A percentile compares a stretch with the other conserved stretches of the same genome.
Evolutionary conservation across 169 alveolate species (phyloP).

Genomic region (Cryptosporidium tyzzeri): DNA sequence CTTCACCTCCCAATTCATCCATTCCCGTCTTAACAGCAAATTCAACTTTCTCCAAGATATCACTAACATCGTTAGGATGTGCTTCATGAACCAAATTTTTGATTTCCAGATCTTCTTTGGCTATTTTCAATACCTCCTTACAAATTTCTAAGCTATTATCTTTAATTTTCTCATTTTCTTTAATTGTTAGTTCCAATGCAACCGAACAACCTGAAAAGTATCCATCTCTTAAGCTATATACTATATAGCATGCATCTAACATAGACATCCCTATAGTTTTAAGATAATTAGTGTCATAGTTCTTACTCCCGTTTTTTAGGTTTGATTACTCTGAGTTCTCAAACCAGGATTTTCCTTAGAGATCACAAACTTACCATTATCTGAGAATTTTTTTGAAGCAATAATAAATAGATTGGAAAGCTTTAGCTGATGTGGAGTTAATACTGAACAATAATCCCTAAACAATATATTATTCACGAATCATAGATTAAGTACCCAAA

Average conservation of each 20-base stretch:
- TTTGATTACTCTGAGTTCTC: neutral
- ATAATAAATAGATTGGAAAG: slow-evolving; percentile 53
- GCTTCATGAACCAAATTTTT: slow-evolving; percentile 51
- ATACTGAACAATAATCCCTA: slow-evolving; percentile 67
- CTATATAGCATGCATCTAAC: slow-evolving; percentile 55
- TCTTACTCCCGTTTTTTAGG: neutral
- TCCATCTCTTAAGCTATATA: slow-evolving; percentile 64
- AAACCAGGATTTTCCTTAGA: neutral
- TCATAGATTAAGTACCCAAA: neutral
- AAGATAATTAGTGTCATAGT: neutral
- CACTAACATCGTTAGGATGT: slow-evolving; percentile 15
- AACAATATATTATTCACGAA: neutral
- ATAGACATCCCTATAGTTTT: slow-evolving; percentile 36
- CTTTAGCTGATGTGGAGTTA: slow-evolving; percentile 41
- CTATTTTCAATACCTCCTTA: slow-evolving; percentile 23
- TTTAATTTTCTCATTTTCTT: neutral
- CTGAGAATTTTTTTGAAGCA: slow-evolving; percentile 34
- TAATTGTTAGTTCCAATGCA: slow-evolving; percentile 51
- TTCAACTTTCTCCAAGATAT: slow-evolving; percentile 25
- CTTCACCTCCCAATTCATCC: slow-evolving; percentile 39
- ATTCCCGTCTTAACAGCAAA: neutral
- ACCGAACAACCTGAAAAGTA: slow-evolving; percentile 54
- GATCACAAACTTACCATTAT: slow-evolving; percentile 21
- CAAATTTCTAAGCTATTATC: slow-evolving; percentile 20
- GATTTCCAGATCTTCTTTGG: slow-evolving; percentile 38